A percentile compares a stretch with the other conserved stretches of the same genome.
phyloP scores from a whole-genome alignment of 2,329 filamentous ascomycete genomes.

The Ramularia collo-cygni region DNA sequence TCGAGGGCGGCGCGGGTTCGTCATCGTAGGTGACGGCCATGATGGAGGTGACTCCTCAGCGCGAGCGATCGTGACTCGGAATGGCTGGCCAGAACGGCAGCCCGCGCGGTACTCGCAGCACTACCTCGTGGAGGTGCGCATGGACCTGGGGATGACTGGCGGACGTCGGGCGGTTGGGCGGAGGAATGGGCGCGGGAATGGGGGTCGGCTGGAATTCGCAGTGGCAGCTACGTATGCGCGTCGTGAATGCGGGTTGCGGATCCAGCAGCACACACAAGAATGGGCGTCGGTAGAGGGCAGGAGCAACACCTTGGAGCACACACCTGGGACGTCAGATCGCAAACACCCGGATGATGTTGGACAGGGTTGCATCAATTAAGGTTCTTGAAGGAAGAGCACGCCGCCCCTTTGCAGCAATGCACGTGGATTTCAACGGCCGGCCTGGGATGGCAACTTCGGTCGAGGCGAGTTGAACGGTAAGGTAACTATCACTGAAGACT shows the following conservation, averaged over 20 bases:
- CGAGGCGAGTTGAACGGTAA: too few relatives aligned
- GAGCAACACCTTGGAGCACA: not conserved
- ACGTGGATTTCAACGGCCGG: too few relatives aligned
- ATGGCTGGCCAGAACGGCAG: too few relatives aligned
- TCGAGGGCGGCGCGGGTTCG: slow-evolving; percentile 7
- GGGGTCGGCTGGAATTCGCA: slow-evolving; percentile 6
- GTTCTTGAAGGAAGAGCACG: too few relatives aligned
- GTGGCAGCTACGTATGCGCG: not conserved
- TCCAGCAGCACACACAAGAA: not conserved
- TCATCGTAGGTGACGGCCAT: slow-evolving; percentile 17
- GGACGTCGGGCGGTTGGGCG: too few relatives aligned
- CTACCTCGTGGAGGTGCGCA: slow-evolving; percentile 6
- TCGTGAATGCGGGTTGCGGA: not conserved
- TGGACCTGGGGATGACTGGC: not conserved
- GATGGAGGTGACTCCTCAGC: too few relatives aligned
- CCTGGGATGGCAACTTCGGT: too few relatives aligned
- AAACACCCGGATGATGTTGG: too few relatives aligned
- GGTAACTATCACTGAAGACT: too few relatives aligned
- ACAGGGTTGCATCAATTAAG: too few relatives aligned
- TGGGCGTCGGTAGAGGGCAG: slow-evolving; percentile 1
- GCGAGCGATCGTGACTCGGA: not conserved
- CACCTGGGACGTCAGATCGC: too few relatives aligned
- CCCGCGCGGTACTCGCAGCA: not conserved
- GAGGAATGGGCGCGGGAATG: slow-evolving; percentile 5
- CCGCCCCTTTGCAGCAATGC: too few relatives aligned